Evolutionary conservation across 2,329 filamentous ascomycete genomes (phyloP), one percentile per base, ranked within the genome.

Genomic region (Cladophialophora bantiana): DNA sequence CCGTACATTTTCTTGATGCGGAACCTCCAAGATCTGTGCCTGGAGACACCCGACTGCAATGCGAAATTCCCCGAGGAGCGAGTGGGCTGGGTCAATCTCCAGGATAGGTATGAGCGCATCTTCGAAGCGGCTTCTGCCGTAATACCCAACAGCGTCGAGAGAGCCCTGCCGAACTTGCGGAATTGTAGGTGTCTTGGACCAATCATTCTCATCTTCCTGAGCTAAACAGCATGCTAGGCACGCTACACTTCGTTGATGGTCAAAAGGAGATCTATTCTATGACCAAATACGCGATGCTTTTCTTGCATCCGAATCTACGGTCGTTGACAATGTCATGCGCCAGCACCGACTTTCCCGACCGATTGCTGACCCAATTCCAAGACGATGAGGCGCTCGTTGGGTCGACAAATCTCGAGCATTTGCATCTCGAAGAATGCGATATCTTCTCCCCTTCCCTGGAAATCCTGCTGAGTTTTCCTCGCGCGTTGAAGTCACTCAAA

Each of bases 21-120:
- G 40, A 71, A 73, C 40, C 70, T 73, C n/a, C 63, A 69, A 48
- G 56, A 63, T 31, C 58, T 73, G 18, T 59, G 68, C 20, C 64
- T 73, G 15, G 72, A 73, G 60, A 73, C 72, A 0, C 72, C 72
- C 5, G 72, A 73, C 52, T 73, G 72, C 59, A 73, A 73, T 42
- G 60, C 69, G 45, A 67, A 67, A 53, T 63, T 66, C 7, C 68
- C 72, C 13, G 65, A 66, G 31, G 71, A 73, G 48, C 60, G 72
- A 59, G 62, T 72, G 1, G 36, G 55, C 18, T 73, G 72, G 72
- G 64, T 73, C 34, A 67, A 66, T 45, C 67, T 72, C 6, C 72
- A 73, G 58, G 68, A 71, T 26, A 35, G 67, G 53, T 73, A 73
- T 54, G 71, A 73, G 50, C 59, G 64, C 15, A 70, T 72, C 36